Evolutionary conservation across 768 basidiomycete genomes (phyloP).

Genomic region (Myochromella boudieri): DNA sequence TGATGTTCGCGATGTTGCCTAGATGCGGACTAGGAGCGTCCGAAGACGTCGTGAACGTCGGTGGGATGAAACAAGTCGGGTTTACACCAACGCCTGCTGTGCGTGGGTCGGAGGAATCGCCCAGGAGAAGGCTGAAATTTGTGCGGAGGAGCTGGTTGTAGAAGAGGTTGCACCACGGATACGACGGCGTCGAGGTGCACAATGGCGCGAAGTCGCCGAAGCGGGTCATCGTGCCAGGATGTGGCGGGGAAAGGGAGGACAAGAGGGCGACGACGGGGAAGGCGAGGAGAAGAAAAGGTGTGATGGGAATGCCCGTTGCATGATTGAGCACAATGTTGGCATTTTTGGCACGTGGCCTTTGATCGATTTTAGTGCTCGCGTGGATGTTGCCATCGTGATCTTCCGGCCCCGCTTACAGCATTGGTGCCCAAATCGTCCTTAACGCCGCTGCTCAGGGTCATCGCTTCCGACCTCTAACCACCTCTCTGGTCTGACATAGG

Average conservation of each 20-base stretch:
- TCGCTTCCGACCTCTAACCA: no score
- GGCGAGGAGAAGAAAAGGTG: neutral
- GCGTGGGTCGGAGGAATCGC: conserved; percentile 39
- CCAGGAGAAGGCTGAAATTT: conserved; percentile 35
- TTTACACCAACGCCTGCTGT: conserved; percentile 83
- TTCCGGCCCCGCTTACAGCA: neutral
- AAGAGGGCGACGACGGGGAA: neutral
- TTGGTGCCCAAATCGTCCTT: no score
- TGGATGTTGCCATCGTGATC: conserved; percentile 4
- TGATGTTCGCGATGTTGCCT: conserved; percentile 86
- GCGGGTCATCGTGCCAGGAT: conserved; percentile 35
- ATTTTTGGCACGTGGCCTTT: neutral
- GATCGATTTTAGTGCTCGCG: neutral
- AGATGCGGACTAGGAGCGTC: conserved; percentile 27
- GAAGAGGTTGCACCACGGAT: conserved; percentile 95
- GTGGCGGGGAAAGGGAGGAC: no score
- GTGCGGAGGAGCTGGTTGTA: conserved; percentile 60
- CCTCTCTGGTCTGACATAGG: no score
- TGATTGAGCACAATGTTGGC: no score
- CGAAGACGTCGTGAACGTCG: conserved; percentile 54
- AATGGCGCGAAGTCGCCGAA: conserved; percentile 76
- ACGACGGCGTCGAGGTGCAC: conserved; percentile 70
- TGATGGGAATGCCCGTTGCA: neutral
- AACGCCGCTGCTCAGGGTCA: no score
- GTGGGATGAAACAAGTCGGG: conserved; percentile 74